Conservation (phyloP, 2,329 filamentous ascomycete species). For the Alternaria alternata region DNA sequence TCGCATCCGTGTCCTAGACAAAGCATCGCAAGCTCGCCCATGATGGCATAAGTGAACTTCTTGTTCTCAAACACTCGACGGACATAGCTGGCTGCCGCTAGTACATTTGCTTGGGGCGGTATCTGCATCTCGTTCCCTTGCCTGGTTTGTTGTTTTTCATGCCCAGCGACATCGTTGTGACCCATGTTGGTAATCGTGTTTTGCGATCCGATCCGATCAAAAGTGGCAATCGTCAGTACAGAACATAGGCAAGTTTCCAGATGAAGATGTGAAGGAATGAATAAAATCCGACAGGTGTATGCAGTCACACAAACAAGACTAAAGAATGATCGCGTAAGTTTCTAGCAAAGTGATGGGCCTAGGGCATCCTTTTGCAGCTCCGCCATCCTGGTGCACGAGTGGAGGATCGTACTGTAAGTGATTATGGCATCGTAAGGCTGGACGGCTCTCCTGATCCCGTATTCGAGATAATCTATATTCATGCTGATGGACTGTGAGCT, state of each 20-base stretch:
- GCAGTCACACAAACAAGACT: background rate
- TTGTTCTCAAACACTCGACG: constrained; percentile 43
- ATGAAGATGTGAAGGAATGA: background rate
- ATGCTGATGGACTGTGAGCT: constrained; percentile 14
- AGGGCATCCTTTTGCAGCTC: constrained; percentile 10
- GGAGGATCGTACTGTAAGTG: constrained; percentile 11
- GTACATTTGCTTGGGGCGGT: constrained; percentile 37
- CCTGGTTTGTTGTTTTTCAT: constrained; percentile 28
- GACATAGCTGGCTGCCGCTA: constrained; percentile 41
- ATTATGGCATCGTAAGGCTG: constrained; percentile 14
- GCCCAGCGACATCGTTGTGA: constrained; percentile 38
- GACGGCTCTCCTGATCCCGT: constrained; percentile 11
- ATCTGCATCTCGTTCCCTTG: constrained; percentile 24
- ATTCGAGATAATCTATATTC: constrained; percentile 7
- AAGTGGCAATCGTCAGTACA: background rate
- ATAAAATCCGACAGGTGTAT: background rate
- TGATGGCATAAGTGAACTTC: constrained; percentile 41
- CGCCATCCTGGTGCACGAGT: constrained; percentile 10
- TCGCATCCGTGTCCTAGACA: constrained; percentile 43
- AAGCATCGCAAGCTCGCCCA: constrained; percentile 44
- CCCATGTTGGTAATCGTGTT: constrained; percentile 31
- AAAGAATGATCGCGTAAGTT: background rate
- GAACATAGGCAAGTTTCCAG: background rate
- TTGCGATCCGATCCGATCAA: background rate
- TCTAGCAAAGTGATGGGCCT: background rate